A percentile compares a stretch with the other conserved stretches of the same genome.
These are phyloP conservation scores for Avena sativa DNA, from an alignment of 176 grass and related monocot species.

Conservation along the genomic window DNA sequence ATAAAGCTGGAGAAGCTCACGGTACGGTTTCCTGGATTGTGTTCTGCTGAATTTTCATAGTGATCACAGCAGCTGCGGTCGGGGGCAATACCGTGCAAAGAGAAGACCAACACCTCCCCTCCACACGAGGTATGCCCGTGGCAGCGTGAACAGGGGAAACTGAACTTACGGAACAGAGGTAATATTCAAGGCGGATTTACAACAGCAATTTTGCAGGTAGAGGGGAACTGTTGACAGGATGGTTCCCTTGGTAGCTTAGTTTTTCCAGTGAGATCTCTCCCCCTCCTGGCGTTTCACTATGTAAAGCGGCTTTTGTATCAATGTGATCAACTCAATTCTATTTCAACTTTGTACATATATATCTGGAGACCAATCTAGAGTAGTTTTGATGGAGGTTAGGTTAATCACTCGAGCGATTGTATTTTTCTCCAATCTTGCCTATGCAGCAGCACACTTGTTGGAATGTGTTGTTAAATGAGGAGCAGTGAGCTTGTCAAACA, in stretches of 20 bases:
- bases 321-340: conserved; percentile 20
- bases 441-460: background rate
- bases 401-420: too few relatives aligned
- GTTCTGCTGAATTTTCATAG: background rate
- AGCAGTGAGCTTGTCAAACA: background rate
- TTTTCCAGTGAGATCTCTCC: conserved; percentile 35
- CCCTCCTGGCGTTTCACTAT: conserved; percentile 24
- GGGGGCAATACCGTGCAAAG: background rate
- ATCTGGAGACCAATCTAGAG: conserved; percentile 44
- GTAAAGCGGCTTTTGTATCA: conserved; percentile 45
- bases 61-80: background rate
- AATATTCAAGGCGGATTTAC: conserved; percentile 6
- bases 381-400: conserved; percentile 39
- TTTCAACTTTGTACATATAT: conserved; percentile 55
- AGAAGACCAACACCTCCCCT: conserved; percentile 21
- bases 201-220: conserved; percentile 62
- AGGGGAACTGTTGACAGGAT: conserved; percentile 20
- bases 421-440: background rate
- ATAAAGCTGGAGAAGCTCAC: background rate
- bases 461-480: background rate
- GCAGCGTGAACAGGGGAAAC: conserved; percentile 6
- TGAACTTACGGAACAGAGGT: background rate
- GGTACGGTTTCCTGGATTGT: background rate
- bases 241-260: conserved; percentile 41
- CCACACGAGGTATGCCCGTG: background rate